Conservation (phyloP, 2,329 filamentous ascomycete genomes). For the Chalara sp. region DNA sequence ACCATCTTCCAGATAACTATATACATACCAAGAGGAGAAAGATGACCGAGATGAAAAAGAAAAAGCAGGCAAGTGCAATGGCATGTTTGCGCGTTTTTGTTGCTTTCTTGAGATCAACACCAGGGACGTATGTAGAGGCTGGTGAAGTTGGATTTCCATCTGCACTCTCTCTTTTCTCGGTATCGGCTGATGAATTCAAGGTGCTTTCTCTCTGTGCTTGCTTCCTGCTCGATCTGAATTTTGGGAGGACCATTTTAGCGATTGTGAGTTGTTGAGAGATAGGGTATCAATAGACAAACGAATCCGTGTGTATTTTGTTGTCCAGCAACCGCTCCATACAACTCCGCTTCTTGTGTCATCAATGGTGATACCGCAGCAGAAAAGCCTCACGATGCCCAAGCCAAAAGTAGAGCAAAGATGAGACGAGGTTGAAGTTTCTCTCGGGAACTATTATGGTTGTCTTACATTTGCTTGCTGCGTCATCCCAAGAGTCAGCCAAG, state of each 20-base stretch:
- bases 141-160: slow-evolving; percentile 14
- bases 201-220: not conserved
- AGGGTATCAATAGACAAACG: too few species aligned
- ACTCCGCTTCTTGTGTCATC: too few species aligned
- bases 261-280: too few species aligned
- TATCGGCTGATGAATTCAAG: not conserved
- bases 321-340: too few species aligned
- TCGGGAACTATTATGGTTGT: too few species aligned
- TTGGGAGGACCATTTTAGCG: slow-evolving; percentile 23
- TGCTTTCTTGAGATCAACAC: slow-evolving; percentile 35
- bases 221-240: slow-evolving; percentile 17
- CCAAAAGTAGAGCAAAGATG: not conserved
- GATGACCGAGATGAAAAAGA: slow-evolving; percentile 68
- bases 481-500: too few species aligned
- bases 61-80: slow-evolving; percentile 56
- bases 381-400: not conserved
- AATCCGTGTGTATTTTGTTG: too few species aligned
- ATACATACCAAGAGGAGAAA: slow-evolving; percentile 67
- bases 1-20: not conserved
- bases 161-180: not conserved
- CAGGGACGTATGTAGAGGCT: slow-evolving; percentile 3
- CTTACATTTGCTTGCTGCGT: too few species aligned
- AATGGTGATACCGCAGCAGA: too few species aligned
- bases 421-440: not conserved
- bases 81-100: slow-evolving; percentile 45